A percentile compares a stretch with the other conserved stretches of the same genome.
phyloP scores from a whole-genome alignment of 441 rosid species.

The Adansonia grandidieri region DNA sequence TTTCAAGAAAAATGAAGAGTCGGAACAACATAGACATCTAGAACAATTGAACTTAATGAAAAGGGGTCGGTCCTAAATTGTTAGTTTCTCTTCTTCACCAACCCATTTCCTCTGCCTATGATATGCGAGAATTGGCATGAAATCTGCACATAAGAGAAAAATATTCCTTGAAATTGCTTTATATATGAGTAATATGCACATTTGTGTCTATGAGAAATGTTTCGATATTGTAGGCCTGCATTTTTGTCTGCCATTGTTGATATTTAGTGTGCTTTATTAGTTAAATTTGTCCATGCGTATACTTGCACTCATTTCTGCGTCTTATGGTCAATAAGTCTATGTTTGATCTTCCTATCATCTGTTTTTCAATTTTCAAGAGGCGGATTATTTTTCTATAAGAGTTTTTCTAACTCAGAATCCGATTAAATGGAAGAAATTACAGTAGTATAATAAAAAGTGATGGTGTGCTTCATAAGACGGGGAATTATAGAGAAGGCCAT shows the following conservation, averaged over 20 bases:
- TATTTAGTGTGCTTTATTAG: not conserved
- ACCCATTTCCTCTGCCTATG: not conserved
- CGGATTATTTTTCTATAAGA: not conserved
- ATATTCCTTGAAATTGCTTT: not conserved
- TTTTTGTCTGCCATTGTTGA: not conserved
- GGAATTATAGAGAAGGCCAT: not conserved
- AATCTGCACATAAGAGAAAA: not conserved
- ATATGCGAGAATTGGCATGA: not conserved
- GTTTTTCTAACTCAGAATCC: not conserved
- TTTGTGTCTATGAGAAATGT: not conserved
- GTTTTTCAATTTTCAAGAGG: not conserved
- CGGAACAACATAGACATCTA: not conserved
- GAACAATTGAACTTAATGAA: not conserved
- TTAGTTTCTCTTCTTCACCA: not conserved
- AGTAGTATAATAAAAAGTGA: not conserved
- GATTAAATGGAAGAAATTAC: slow-evolving; percentile 1
- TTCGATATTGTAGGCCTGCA: not conserved
- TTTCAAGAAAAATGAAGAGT: no score
- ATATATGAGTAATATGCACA: not conserved
- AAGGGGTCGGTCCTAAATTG: not conserved
- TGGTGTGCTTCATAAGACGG: not conserved
- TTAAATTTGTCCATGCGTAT: not conserved
- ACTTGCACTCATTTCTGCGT: slow-evolving; percentile 6
- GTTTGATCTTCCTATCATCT: slow-evolving; percentile 11
- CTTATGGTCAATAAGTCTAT: not conserved